phyloP scores from a whole-genome alignment of 1,284 basidiomycete species.

The Amylostereum chailletii region DNA sequence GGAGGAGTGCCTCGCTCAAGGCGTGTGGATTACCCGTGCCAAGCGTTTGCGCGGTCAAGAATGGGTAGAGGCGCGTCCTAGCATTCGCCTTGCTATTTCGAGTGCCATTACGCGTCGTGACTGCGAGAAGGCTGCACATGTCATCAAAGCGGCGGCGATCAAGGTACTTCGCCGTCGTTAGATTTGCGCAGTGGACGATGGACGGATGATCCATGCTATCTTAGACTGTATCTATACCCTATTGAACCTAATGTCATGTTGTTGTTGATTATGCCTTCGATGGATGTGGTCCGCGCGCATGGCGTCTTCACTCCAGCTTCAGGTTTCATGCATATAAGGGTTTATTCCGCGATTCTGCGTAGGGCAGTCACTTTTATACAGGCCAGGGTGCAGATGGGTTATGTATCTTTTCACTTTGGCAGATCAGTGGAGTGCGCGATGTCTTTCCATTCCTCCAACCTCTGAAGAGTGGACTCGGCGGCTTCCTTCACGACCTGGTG shows the following conservation, averaged over 20 bases:
- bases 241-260: no score
- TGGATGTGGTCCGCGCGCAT: no score
- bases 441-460: slow-evolving; percentile 21
- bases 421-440: slow-evolving; percentile 6
- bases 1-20: slow-evolving; percentile 71
- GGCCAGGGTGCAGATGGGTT: no score
- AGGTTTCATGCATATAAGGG: no score
- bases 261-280: no score
- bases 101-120: slow-evolving; percentile 83
- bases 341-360: no score
- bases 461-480: slow-evolving; percentile 11
- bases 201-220: no score
- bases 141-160: slow-evolving; percentile 67
- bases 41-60: slow-evolving; percentile 80
- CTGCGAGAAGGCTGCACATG: slow-evolving; percentile 77
- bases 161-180: slow-evolving; percentile 56
- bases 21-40: slow-evolving; percentile 77
- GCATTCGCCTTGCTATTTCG: slow-evolving; percentile 77
- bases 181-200: neutral
- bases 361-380: no score
- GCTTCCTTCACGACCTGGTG: slow-evolving; percentile 13
- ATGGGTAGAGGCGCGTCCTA: slow-evolving; percentile 75
- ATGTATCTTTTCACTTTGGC: neutral
- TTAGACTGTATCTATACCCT: no score
- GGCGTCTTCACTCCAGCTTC: no score